These are phyloP conservation scores for Nitzschia sp. DNA, from an alignment of 108 stramenopile genomes.

Conservation along the genomic window DNA sequence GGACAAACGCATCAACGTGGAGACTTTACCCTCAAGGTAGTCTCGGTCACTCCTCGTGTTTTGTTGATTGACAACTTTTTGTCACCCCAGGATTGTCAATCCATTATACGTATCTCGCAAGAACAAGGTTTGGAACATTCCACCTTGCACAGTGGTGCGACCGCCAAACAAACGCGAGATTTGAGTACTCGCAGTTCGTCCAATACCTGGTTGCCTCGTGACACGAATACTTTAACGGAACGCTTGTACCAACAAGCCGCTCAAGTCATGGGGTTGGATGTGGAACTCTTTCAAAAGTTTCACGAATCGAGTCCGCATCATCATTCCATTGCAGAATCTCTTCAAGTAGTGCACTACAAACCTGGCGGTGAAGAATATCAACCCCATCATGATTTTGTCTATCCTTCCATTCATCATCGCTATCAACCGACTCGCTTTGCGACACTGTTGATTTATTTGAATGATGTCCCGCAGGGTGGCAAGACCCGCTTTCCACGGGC, in stretches of 20 bases:
- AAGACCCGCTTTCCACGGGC: slow-evolving; percentile 91
- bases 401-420: slow-evolving; percentile 67
- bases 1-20: slow-evolving; percentile 58
- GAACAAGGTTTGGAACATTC: slow-evolving; percentile 58
- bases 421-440: slow-evolving; percentile 85
- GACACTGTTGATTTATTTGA: slow-evolving; percentile 84
- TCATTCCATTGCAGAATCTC: slow-evolving; percentile 83
- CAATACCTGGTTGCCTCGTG: slow-evolving; percentile 78
- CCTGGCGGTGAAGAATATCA: slow-evolving; percentile 73
- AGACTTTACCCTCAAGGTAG: slow-evolving; percentile 48
- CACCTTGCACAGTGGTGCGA: slow-evolving; percentile 47
- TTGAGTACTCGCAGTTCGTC: slow-evolving; percentile 57
- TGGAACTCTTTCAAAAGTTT: slow-evolving; percentile 55
- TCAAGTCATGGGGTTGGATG: slow-evolving; percentile 72
- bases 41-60: slow-evolving; percentile 69
- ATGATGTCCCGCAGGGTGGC: slow-evolving; percentile 59
- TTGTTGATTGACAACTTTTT: slow-evolving; percentile 77
- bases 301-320: slow-evolving; percentile 53
- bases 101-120: slow-evolving; percentile 56
- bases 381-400: slow-evolving; percentile 89
- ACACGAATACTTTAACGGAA: slow-evolving; percentile 66
- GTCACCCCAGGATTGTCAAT: slow-evolving; percentile 62
- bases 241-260: slow-evolving; percentile 80
- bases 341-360: slow-evolving; percentile 86
- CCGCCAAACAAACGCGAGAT: slow-evolving; percentile 35